Evolutionary conservation across 129 eudicot species (phyloP), one percentile per base, ranked within the genome.

Genomic region (Ambrosia artemisiifolia): DNA sequence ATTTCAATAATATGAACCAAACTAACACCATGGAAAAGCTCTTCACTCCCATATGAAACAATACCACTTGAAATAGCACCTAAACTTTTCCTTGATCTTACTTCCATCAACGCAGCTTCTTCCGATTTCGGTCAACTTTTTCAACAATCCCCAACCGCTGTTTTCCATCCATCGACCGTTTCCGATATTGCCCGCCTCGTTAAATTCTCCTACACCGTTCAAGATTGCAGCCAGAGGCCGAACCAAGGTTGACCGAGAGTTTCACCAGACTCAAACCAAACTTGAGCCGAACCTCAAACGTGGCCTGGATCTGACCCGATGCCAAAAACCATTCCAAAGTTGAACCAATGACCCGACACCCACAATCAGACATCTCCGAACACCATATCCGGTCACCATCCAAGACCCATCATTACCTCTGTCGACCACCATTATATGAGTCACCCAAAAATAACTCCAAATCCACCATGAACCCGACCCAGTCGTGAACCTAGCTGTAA

Each of bases 101-200:
- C 72, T 20, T 79, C 89, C 69, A 82, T 82, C 47, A 62, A 19
- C 51, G 17, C 16, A 46, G 95, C 91, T 60, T 90, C 98, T 0
- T 80, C 54, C 2, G 98, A 94, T 62, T 90, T 85, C 40, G 96
- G 98, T 14, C 84, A 82, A 2, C 43, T 88, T n/a, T 16, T 84
- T 11, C 85, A 75, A 19, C 61, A 67, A 36, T 16, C 20, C n/a
- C 98, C 98, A 3, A 13, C 84, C 0, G 87, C 87, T 3, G 95
- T 94, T 24, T 86, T 94, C 47, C 68, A 71, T 17, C 98, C 98
- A 12, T 68, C 88, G 7, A 70, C 90, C 30, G 42, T 75, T 11
- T 20, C 76, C 6, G 98, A 94, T 61, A 79, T 94, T 5, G 43
- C 71, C 0, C 17, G 77, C n/a, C 85, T 94, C 32, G 47, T 94